Evolutionary conservation across 208 protist species (phyloP).

Genomic region (Crithidia bombi): DNA sequence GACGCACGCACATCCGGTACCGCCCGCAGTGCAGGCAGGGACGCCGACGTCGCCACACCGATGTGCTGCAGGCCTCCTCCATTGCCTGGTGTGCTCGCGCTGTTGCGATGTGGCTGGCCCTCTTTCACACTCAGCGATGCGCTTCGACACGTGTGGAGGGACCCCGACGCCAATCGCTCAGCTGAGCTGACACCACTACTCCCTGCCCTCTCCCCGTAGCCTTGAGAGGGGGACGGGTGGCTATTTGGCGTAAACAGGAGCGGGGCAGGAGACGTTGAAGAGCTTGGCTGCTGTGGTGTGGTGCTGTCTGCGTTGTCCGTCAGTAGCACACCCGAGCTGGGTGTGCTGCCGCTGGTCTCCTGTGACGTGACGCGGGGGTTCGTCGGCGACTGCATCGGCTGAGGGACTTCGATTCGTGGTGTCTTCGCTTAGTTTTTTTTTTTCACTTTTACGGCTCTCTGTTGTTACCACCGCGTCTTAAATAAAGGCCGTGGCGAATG

Average conservation of each 20-base stretch:
- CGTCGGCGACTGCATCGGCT: neutral
- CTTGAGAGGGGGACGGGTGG: neutral
- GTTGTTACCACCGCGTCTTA: no score
- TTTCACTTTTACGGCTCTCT: neutral
- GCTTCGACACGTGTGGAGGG: constrained; percentile 7
- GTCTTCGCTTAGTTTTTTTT: neutral
- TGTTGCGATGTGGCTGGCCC: neutral
- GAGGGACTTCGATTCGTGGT: neutral
- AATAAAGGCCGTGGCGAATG: no score
- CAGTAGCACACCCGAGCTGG: constrained; percentile 1
- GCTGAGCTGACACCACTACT: no score
- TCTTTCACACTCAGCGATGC: neutral
- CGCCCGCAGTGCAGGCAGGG: no score
- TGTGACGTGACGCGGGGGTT: neutral
- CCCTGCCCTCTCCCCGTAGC: no score
- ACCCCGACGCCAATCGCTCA: no score
- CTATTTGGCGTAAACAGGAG: constrained; percentile 23
- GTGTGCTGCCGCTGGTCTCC: neutral
- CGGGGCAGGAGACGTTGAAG: neutral
- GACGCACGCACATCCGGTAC: no score
- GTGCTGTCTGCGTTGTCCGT: neutral
- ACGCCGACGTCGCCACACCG: no score
- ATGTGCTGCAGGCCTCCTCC: no score
- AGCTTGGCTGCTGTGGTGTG: neutral
- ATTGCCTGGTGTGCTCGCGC: neutral